Conservation (phyloP, 2,329 filamentous ascomycete genomes). For the Lasiodiplodia citricola region DNA sequence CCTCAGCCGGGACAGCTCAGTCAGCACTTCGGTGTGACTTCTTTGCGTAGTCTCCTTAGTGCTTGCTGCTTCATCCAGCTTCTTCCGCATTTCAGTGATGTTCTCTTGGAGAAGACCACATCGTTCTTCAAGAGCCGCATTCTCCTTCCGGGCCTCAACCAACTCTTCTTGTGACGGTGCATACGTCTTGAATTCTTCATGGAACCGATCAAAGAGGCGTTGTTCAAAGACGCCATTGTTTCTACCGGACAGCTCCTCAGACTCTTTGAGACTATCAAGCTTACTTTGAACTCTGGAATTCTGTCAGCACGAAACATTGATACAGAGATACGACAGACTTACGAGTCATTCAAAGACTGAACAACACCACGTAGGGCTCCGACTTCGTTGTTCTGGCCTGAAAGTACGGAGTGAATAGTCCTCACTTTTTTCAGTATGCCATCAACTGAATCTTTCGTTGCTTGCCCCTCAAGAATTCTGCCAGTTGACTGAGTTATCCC, state of each 20-base stretch:
- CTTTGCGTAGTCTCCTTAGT: neutral
- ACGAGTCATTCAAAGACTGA: neutral
- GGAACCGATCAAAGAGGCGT: neutral
- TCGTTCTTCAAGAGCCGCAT: slow-evolving; percentile 25
- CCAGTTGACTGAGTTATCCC: neutral
- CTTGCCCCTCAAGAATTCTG: neutral
- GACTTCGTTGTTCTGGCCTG: neutral
- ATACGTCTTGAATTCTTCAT: neutral
- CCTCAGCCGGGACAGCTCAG: neutral
- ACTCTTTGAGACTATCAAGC: neutral
- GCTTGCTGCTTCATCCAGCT: neutral
- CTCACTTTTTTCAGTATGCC: neutral
- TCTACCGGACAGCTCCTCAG: neutral
- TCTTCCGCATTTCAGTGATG: slow-evolving; percentile 1
- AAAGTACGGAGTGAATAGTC: neutral
- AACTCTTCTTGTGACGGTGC: neutral
- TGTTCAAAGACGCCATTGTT: neutral
- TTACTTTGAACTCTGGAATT: neutral
- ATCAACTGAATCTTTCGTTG: neutral
- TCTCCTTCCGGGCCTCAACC: neutral
- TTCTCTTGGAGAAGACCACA: neutral
- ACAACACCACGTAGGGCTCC: neutral
- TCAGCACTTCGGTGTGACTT: neutral
- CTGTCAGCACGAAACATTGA: neutral
- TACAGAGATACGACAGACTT: neutral